Conservation (phyloP, 2,329 filamentous ascomycete genomes). For the Fragosphaeria purpurea region DNA sequence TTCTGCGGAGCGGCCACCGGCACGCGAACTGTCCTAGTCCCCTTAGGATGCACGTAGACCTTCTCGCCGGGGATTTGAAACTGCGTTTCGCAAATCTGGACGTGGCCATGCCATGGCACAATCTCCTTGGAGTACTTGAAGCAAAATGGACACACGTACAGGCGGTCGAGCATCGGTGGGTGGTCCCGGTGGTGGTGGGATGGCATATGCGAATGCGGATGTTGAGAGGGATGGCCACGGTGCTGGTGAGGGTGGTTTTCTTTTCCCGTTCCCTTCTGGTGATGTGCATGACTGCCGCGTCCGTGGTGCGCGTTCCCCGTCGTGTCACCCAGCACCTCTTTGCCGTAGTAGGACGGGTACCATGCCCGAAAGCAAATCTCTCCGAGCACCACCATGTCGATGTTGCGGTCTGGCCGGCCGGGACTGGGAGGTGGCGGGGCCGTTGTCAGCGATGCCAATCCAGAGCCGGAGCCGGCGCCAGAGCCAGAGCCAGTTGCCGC, state of each 20-base stretch:
- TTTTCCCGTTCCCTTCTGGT: constrained; percentile 14
- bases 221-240: neutral
- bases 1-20: constrained; percentile 21
- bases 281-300: neutral
- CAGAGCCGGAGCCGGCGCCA: no score
- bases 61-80: constrained; percentile 53
- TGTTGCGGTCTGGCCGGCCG: constrained; percentile 55
- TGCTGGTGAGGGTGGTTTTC: constrained; percentile 14
- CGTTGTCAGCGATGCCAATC: neutral
- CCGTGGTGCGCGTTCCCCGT: constrained; percentile 19
- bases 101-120: constrained; percentile 48
- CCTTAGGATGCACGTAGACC: constrained; percentile 58
- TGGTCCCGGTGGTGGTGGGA: constrained; percentile 20
- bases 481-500: neutral
- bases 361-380: constrained; percentile 77
- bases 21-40: constrained; percentile 29
- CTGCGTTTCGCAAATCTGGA: constrained; percentile 44
- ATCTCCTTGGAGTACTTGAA: constrained; percentile 77
- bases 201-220: neutral
- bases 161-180: constrained; percentile 45
- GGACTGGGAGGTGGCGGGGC: constrained; percentile 24
- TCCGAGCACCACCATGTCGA: constrained; percentile 78
- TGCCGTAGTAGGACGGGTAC: constrained; percentile 87
- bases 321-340: constrained; percentile 50
- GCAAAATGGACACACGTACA: constrained; percentile 87